Conservation (phyloP, 2,329 filamentous ascomycete species). For the Botryotinia narcissicola region DNA sequence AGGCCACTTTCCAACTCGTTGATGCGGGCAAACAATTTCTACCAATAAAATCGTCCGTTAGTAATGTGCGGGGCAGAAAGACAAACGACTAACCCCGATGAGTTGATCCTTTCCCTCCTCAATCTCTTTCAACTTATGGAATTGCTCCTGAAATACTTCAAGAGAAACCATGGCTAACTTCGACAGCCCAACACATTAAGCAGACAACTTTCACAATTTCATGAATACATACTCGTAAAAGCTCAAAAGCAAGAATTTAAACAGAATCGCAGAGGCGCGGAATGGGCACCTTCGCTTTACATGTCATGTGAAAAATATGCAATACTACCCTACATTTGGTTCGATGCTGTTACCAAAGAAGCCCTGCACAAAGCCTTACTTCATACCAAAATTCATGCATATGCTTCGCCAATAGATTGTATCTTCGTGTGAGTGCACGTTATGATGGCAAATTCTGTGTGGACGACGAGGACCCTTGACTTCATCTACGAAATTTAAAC, state of each 20-base stretch:
- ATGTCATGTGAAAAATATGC: slow-evolving; percentile 8
- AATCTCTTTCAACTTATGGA: slow-evolving; percentile 20
- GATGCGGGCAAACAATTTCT: slow-evolving; percentile 18
- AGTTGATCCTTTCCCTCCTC: slow-evolving; percentile 19
- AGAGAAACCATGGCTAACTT: slow-evolving; percentile 20
- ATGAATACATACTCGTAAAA: background rate
- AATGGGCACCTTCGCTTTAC: background rate
- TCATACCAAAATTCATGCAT: background rate
- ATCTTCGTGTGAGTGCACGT: background rate
- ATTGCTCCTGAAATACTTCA: slow-evolving; percentile 21
- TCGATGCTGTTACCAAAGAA: background rate
- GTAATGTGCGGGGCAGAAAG: background rate
- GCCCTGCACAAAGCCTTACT: slow-evolving; percentile 6
- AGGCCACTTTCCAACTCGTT: slow-evolving; percentile 20
- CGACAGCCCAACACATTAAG: background rate
- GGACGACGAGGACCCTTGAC: background rate
- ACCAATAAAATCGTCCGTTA: background rate
- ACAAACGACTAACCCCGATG: slow-evolving; percentile 17
- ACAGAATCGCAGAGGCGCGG: background rate
- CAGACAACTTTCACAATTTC: background rate
- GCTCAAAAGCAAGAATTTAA: background rate
- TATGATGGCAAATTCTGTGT: background rate
- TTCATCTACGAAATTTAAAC: background rate
- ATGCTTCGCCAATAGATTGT: background rate
- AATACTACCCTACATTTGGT: slow-evolving; percentile 2